Evolutionary conservation across 2,329 filamentous ascomycete species (phyloP), one percentile per base, ranked within the genome.

Genomic region (Fusarium sp.): DNA sequence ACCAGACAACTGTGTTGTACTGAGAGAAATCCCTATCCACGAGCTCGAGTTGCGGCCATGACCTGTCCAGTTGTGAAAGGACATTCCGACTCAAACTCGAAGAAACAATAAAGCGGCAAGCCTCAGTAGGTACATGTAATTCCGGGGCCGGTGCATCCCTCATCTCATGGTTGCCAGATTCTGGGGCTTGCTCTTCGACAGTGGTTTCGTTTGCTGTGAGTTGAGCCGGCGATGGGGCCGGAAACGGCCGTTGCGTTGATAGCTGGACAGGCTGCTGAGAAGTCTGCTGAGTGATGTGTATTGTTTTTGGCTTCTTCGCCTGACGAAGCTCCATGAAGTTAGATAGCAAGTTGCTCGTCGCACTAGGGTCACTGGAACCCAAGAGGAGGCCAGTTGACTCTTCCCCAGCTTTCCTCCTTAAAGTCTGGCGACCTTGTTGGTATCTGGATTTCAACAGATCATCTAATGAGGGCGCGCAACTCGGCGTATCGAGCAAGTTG

Each of bases 21-120:
- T 79, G 78, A 6, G 81, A 81, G 67, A 90, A 91, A 73, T 93
- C 90, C 58, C 92, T 86, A 72, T 93, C 92, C 10, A 93, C 83
- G 33, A 93, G 82, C 1, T 87, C 83, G 8, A 89, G 83, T 1
- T 78, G 73, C 0, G 89, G 85, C 75, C 90, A 87, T 0, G 85
- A 75, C 3, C 82, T 79, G 68, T 89, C 85, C 2, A 94, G 81
- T 2, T 81, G 76, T n/a, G 84, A 86, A 14, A 91, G 77, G 2
- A 93, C 76, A 0, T 69, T 58, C 37, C 88, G 86, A 18, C 86
- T 83, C 41, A 88, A 77, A 13, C 80, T 82, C 1, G 88, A 80
- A 0, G 91, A 90, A 20, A 91, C 82, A 9, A 93, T 85, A 72
- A 91, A 81, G 4, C 74, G 70, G 11, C 74, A 78, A 5, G 62